These are phyloP conservation scores for Globisporangium paddicum DNA, from an alignment of 352 stramenopile species.

Conservation along the genomic window DNA sequence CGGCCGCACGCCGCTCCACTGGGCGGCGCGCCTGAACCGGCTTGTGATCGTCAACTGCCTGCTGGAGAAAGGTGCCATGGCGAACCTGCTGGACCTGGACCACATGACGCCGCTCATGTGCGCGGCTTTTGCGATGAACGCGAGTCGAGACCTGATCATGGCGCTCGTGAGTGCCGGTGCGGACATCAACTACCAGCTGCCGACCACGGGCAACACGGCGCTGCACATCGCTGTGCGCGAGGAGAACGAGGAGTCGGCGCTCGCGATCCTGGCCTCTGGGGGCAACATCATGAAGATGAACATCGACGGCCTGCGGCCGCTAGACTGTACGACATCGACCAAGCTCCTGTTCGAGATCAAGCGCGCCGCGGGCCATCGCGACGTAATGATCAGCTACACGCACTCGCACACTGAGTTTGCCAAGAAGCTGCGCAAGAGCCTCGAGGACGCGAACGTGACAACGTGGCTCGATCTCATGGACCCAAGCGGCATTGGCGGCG, in stretches of 20 bases:
- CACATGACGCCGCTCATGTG: slow-evolving; percentile 70
- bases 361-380: slow-evolving; percentile 62
- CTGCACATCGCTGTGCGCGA: slow-evolving; percentile 66
- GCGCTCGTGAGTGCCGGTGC: slow-evolving; percentile 47
- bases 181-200: slow-evolving; percentile 72
- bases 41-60: slow-evolving; percentile 46
- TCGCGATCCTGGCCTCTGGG: slow-evolving; percentile 63
- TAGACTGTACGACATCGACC: slow-evolving; percentile 79
- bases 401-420: slow-evolving; percentile 81
- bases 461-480: slow-evolving; percentile 87
- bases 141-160: slow-evolving; percentile 47
- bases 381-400: slow-evolving; percentile 89
- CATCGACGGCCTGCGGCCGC: slow-evolving; percentile 48
- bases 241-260: slow-evolving; percentile 58
- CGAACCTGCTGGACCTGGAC: slow-evolving; percentile 48
- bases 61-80: slow-evolving; percentile 32
- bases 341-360: slow-evolving; percentile 81
- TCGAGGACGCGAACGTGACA: slow-evolving; percentile 77
- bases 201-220: slow-evolving; percentile 59
- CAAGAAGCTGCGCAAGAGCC: slow-evolving; percentile 60
- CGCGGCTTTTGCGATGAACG: slow-evolving; percentile 37
- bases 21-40: slow-evolving; percentile 62
- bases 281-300: slow-evolving; percentile 79
- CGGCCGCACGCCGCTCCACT: slow-evolving; percentile 71
- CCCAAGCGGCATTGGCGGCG: slow-evolving; percentile 77